These are phyloP conservation scores for Mitragyna speciosa DNA, from an alignment of 257 asterid species.

Conservation along the genomic window DNA sequence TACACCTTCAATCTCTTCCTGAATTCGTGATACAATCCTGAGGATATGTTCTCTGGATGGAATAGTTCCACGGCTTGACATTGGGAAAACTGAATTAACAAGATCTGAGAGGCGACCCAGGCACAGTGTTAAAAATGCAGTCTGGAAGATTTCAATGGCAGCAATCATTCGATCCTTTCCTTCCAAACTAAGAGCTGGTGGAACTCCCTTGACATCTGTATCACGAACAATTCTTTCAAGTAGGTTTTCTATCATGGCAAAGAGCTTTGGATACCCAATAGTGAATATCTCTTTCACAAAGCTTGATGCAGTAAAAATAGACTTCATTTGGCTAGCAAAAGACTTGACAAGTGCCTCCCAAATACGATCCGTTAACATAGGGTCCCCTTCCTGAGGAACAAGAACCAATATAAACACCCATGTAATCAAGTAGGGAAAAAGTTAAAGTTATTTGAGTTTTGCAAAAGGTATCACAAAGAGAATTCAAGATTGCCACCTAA, in stretches of 20 bases:
- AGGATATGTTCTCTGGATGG: conserved; percentile 83
- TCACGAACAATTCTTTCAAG: conserved; percentile 96
- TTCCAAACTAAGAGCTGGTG: conserved; percentile 77
- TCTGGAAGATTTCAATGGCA: conserved; percentile 70
- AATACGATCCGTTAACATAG: conserved; percentile 79
- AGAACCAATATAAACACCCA: conserved; percentile 27
- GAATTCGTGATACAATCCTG: conserved; percentile 70
- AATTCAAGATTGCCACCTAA: background rate
- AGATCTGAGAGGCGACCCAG: conserved; percentile 79
- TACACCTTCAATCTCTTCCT: conserved; percentile 94
- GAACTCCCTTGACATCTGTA: conserved; percentile 98
- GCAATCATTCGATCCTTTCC: conserved; percentile 85
- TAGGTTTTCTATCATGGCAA: conserved; percentile 73
- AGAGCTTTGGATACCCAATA: conserved; percentile 87
- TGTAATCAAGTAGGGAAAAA: background rate
- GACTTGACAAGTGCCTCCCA: conserved; percentile 92
- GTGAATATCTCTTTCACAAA: conserved; percentile 93
- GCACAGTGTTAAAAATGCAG: conserved; percentile 76
- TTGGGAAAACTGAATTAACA: conserved; percentile 76
- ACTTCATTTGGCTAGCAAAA: conserved; percentile 93
- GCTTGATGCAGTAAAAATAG: conserved; percentile 89
- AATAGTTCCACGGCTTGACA: conserved; percentile 85
- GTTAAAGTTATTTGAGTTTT: background rate
- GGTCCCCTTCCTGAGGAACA: conserved; percentile 81
- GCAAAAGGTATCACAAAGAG: background rate